These are phyloP conservation scores for Pelargonium fulgidum DNA, from an alignment of 441 rosid species.

Conservation along the genomic window DNA sequence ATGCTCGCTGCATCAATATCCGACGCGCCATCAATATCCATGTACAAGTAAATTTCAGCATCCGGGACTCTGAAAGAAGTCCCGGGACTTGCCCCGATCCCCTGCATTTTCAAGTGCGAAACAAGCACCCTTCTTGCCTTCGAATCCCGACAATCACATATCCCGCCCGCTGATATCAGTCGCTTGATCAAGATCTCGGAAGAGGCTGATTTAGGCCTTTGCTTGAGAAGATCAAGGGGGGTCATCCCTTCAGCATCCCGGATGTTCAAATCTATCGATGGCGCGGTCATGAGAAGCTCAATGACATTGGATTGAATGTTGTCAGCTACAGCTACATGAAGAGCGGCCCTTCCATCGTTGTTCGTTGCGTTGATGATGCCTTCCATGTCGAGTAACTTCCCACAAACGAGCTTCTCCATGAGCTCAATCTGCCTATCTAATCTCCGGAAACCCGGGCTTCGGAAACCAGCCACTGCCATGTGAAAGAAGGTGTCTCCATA, in stretches of 20 bases:
- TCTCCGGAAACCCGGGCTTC: conserved; percentile 67
- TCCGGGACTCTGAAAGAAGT: conserved; percentile 77
- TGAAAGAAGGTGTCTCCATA: conserved; percentile 82
- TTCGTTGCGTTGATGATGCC: conserved; percentile 57
- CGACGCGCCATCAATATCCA: conserved; percentile 36
- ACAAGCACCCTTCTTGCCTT: conserved; percentile 30
- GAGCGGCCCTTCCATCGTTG: conserved; percentile 63
- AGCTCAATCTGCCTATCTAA: conserved; percentile 71
- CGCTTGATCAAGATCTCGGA: conserved; percentile 71
- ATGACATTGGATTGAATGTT: conserved; percentile 53
- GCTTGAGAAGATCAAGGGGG: conserved; percentile 71
- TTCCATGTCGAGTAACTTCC: conserved; percentile 35
- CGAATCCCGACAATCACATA: conserved; percentile 36
- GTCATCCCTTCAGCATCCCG: conserved; percentile 67
- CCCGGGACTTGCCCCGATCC: conserved; percentile 68
- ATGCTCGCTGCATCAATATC: conserved; percentile 39
- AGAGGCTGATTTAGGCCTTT: conserved; percentile 53
- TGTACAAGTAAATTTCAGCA: conserved; percentile 70
- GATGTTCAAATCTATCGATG: conserved; percentile 49
- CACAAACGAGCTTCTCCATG: conserved; percentile 40
- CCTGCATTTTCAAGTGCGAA: conserved; percentile 52
- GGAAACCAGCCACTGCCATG: conserved; percentile 71
- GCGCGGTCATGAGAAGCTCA: conserved; percentile 56
- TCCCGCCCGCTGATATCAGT: conserved; percentile 75
- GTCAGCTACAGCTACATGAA: conserved; percentile 70